Evolutionary conservation across 1,284 basidiomycete genomes (phyloP), one percentile per base, ranked within the genome.

Genomic region (Papiliotrema flavescens): DNA sequence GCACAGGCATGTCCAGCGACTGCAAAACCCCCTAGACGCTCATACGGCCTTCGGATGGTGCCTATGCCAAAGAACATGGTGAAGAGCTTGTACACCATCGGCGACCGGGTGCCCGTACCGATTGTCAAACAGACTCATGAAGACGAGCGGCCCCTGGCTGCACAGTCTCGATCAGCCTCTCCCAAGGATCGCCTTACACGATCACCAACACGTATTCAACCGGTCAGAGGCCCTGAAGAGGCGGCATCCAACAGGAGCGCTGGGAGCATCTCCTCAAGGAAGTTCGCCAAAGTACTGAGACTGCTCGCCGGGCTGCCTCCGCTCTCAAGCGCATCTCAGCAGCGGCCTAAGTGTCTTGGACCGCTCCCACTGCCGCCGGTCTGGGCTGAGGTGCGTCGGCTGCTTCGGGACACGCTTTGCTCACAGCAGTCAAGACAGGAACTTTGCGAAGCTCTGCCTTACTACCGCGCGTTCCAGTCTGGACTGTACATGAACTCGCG

Each of bases 391-490:
- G 71, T 72, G 43, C 49, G 66, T 54, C 9, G 11, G 42, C 15
- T 15, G 2, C 34, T n/a, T 3, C 23, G 11, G 17, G 23, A 20
- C 23, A 28, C 34, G 24, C 11, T 36, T 17, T 1, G 23, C 39
- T 60, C 23, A 54, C 40, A 7, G 39, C 49, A 71, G 69, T 63
- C 69, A 2, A 62, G 73, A 13, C 73, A 73, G 56, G 73, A 75
- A 46, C 65, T 75, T 3, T 75, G 73, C 54, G 73, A 75, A 54
- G 62, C 70, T 14, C 55, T 75, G 48, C 70, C 71, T 8, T 75
- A 75, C 57, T 75, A 75, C 55, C 65, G 73, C 28, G 64, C 71
- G 2, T 75, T 68, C 54, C 73, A 75, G 54, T 63, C 71, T 14
- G 71, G 73, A 0, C 61, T 75, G 54, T 73, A 75, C 57, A 69